A percentile compares a stretch with the other conserved stretches of the same genome.
Evolutionary conservation across 441 rosid genomes (phyloP).

Genomic region (Corymbia citriodora): DNA sequence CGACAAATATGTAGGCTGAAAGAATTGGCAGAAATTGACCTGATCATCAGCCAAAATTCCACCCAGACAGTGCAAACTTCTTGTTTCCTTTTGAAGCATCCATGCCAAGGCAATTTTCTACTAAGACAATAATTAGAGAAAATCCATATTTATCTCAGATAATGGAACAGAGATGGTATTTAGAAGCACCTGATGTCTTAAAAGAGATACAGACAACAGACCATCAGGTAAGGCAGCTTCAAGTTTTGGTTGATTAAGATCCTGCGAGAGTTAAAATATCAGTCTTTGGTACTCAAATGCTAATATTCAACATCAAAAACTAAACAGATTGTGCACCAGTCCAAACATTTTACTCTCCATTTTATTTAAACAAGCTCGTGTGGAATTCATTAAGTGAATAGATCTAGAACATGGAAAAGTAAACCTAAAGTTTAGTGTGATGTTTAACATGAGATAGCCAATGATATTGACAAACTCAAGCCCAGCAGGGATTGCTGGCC

Average conservation of each 20-base stretch:
- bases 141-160: constrained; percentile 1
- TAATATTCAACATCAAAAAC: not conserved
- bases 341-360: not conserved
- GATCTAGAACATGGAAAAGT: not conserved
- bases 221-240: constrained; percentile 65
- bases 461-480: not conserved
- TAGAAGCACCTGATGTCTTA: constrained; percentile 84
- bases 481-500: not conserved
- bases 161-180: constrained; percentile 2
- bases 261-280: constrained; percentile 41
- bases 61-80: constrained; percentile 73
- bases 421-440: not conserved
- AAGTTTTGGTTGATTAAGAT: constrained; percentile 75
- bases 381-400: not conserved
- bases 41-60: constrained; percentile 99
- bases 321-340: not conserved
- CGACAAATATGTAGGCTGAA: not conserved
- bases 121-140: constrained; percentile 15
- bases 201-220: constrained; percentile 72
- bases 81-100: constrained; percentile 94
- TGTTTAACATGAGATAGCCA: not conserved
- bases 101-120: constrained; percentile 98
- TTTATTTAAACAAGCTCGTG: not conserved
- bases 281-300: not conserved
- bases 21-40: constrained; percentile 34